These are phyloP conservation scores for Striga hermonthica DNA, from an alignment of 305 asterid species.

Conservation along the genomic window DNA sequence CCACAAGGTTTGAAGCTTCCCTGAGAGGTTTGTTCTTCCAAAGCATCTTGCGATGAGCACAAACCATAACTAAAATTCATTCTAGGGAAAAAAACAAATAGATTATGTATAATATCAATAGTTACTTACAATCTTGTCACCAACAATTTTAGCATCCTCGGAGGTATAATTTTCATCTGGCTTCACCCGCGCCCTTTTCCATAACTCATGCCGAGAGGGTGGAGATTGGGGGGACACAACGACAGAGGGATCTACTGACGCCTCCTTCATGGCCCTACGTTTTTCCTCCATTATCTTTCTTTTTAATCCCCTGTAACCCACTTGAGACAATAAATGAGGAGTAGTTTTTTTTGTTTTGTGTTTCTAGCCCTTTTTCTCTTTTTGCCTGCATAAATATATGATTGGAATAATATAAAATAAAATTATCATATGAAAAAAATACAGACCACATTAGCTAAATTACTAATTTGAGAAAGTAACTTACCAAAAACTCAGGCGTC, in stretches of 20 bases:
- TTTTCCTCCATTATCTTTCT: not conserved
- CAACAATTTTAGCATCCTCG: not conserved
- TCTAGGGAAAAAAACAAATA: too few species aligned
- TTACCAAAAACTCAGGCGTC: too few species aligned
- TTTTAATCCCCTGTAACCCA: not conserved
- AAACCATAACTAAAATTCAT: not conserved
- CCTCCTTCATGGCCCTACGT: not conserved
- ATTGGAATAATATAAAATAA: too few species aligned
- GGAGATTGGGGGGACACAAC: not conserved
- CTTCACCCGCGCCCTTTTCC: not conserved
- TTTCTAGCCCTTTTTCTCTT: too few species aligned
- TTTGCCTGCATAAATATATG: too few species aligned
- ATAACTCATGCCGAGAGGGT: constrained; percentile 1
- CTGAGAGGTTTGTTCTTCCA: not conserved
- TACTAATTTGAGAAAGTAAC: too few species aligned
- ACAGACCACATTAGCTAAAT: too few species aligned
- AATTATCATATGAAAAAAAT: too few species aligned
- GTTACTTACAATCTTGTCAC: not conserved
- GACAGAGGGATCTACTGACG: not conserved
- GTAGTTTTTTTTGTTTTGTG: too few species aligned
- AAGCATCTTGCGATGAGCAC: not conserved
- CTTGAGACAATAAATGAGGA: too few species aligned
- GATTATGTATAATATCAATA: not conserved
- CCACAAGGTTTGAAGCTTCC: not conserved
- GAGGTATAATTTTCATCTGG: not conserved